These are phyloP conservation scores for Alternaria gaisen DNA, from an alignment of 2,329 filamentous ascomycete genomes.

Conservation along the genomic window DNA sequence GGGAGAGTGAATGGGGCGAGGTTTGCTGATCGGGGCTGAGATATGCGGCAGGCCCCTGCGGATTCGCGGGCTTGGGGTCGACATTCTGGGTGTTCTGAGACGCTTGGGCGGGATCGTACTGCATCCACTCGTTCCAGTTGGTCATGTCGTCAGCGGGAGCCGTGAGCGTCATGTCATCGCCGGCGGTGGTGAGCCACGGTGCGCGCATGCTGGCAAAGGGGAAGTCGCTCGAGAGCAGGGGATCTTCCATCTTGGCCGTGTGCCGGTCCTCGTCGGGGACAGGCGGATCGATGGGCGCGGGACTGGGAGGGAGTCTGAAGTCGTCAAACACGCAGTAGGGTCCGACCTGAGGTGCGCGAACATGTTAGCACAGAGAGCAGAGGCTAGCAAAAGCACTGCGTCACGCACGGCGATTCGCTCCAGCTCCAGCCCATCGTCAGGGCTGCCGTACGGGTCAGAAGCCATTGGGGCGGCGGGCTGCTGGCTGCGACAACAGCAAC, in stretches of 20 bases:
- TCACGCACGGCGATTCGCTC: slow-evolving; percentile 52
- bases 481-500: slow-evolving; percentile 8
- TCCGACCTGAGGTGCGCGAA: slow-evolving; percentile 41
- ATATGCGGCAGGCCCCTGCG: slow-evolving; percentile 40
- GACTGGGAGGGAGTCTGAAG: slow-evolving; percentile 41
- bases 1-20: slow-evolving; percentile 37
- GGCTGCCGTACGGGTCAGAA: slow-evolving; percentile 35
- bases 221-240: slow-evolving; percentile 47
- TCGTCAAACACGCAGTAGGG: slow-evolving; percentile 52
- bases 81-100: slow-evolving; percentile 38
- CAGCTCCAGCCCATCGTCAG: slow-evolving; percentile 49
- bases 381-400: slow-evolving; percentile 14
- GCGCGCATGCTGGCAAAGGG: slow-evolving; percentile 44
- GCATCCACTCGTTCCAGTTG: slow-evolving; percentile 59
- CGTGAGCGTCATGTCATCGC: slow-evolving; percentile 44
- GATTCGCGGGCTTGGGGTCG: slow-evolving; percentile 35
- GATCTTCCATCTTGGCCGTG: slow-evolving; percentile 42
- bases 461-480: slow-evolving; percentile 27
- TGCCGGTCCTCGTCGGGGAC: slow-evolving; percentile 17
- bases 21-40: slow-evolving; percentile 39
- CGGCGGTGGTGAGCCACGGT: slow-evolving; percentile 47
- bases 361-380: slow-evolving; percentile 37
- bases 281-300: slow-evolving; percentile 20
- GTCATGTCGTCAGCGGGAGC: slow-evolving; percentile 42
- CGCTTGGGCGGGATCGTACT: slow-evolving; percentile 55